Conservation (phyloP, 306 rosid species). For the Castanea crenata region DNA sequence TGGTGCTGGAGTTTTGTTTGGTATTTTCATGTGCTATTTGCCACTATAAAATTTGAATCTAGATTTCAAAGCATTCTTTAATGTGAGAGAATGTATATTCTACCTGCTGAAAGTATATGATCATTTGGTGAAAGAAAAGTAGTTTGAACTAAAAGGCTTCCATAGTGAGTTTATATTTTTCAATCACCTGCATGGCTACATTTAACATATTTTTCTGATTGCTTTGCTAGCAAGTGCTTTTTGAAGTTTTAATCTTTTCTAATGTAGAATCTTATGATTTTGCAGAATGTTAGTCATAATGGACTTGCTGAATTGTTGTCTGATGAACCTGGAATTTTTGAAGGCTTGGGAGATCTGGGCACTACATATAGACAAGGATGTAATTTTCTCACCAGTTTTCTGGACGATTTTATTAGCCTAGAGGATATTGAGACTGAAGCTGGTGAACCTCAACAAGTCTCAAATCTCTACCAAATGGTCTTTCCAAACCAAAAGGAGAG, state of each 20-base stretch:
- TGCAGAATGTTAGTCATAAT: slow-evolving; percentile 14
- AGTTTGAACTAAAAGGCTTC: background rate
- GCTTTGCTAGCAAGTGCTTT: slow-evolving; percentile 9
- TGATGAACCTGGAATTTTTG: slow-evolving; percentile 22
- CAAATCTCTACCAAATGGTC: too few relatives aligned
- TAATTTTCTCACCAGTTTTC: too few relatives aligned
- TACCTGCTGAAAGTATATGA: background rate
- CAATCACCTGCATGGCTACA: too few relatives aligned
- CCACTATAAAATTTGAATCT: background rate
- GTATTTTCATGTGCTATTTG: background rate
- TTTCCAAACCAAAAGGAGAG: too few relatives aligned
- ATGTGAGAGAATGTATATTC: background rate
- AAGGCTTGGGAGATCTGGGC: slow-evolving; percentile 34
- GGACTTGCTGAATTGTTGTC: slow-evolving; percentile 12
- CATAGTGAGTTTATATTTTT: too few relatives aligned
- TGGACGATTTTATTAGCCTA: too few relatives aligned
- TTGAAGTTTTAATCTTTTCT: background rate
- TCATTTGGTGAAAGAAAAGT: background rate
- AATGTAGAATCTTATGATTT: slow-evolving; percentile 1
- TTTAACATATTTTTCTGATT: background rate
- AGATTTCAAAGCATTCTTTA: background rate
- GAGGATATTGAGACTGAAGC: too few relatives aligned
- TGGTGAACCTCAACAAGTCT: too few relatives aligned
- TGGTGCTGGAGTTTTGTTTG: background rate
- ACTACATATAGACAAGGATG: background rate